Base-by-base conservation (phyloP, 495 filamentous ascomycete species). In the Geoglossum glabrum region DNA sequence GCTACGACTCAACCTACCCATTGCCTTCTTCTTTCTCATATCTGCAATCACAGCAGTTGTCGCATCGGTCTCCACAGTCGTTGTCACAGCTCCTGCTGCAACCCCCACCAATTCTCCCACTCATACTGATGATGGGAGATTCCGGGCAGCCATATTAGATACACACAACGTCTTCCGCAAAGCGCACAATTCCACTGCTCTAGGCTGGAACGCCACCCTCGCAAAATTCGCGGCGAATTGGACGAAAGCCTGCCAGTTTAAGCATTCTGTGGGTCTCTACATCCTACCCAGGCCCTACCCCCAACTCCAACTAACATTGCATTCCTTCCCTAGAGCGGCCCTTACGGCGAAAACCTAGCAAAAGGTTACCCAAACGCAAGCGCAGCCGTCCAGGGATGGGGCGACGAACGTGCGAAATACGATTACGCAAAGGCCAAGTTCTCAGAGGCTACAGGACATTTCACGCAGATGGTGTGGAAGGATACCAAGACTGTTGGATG, bases 381-480 rank as follows among this genome's bases (percentile, higher is more conserved):
- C 0, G 65, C 75, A 7, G 74, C 80, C 17, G 74, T 90, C 26
- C 75, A 76, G 38, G 76, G 72, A 23, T 92, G 86, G 86, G 85
- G 76, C 13, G 62, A 79, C 60, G 87, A 92, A 68, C 60, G 75
- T 13, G 55, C 61, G 0, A 30, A 69, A 6, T 90, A 88, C 62
- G 65, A 87, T 60, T 87, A 76, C 67, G 13, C 62, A 0, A 63
- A 70, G 3, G 70, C 73, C 8, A 74, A 71, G 0, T 89, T 85
- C 65, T 69, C 60, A 8, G 74, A 84, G 59, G 62, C 68, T 19
- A 88, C 86, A n/a, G 87, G 86, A 0, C 86, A 93, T 69, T 93
- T 87, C 67, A 87, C 86, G 27, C 86, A 90, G 72, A 66, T 93
- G 46, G 85, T 90, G 1, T 93, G 87, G 87, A 79, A 76, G 66